These are phyloP conservation scores for Lecanicillium sp. DNA, from an alignment of 2,329 filamentous ascomycete genomes.

Conservation along the genomic window DNA sequence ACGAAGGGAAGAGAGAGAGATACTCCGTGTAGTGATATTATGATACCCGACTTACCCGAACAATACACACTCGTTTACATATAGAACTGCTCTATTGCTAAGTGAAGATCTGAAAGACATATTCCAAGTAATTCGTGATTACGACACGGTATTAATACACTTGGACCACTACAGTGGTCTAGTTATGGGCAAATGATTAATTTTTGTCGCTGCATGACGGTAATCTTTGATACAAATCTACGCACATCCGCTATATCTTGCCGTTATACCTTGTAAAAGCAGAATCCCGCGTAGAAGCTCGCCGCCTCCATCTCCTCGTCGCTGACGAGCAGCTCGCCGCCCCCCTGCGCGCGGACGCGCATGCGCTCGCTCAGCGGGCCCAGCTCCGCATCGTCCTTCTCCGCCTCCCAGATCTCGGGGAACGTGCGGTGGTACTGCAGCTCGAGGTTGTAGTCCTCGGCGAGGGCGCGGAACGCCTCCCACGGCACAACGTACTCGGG, in stretches of 20 bases:
- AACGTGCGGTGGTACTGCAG: slow-evolving; percentile 91
- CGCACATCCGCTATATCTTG: too few relatives aligned
- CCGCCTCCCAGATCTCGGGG: slow-evolving; percentile 82
- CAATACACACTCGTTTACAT: slow-evolving; percentile 9
- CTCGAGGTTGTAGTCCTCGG: slow-evolving; percentile 95
- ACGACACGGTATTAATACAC: too few relatives aligned
- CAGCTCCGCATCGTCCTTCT: slow-evolving; percentile 77
- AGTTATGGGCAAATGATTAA: too few relatives aligned
- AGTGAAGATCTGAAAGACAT: not conserved
- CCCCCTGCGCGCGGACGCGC: slow-evolving; percentile 72
- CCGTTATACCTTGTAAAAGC: slow-evolving; percentile 93
- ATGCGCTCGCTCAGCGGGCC: slow-evolving; percentile 90
- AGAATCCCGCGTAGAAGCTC: slow-evolving; percentile 88
- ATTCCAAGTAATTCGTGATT: not conserved
- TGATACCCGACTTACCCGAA: slow-evolving; percentile 17
- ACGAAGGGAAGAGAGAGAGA: not conserved
- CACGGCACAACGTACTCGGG: slow-evolving; percentile 98
- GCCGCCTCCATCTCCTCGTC: slow-evolving; percentile 90
- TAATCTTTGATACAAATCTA: too few relatives aligned
- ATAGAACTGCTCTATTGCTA: not conserved
- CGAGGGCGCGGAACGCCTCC: slow-evolving; percentile 92
- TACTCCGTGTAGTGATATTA: slow-evolving; percentile 14
- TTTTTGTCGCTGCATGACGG: too few relatives aligned
- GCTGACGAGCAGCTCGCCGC: slow-evolving; percentile 63
- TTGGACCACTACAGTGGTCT: too few relatives aligned